phyloP scores from a whole-genome alignment of 139 green algal species.

The Diplosphaera chodatii region DNA sequence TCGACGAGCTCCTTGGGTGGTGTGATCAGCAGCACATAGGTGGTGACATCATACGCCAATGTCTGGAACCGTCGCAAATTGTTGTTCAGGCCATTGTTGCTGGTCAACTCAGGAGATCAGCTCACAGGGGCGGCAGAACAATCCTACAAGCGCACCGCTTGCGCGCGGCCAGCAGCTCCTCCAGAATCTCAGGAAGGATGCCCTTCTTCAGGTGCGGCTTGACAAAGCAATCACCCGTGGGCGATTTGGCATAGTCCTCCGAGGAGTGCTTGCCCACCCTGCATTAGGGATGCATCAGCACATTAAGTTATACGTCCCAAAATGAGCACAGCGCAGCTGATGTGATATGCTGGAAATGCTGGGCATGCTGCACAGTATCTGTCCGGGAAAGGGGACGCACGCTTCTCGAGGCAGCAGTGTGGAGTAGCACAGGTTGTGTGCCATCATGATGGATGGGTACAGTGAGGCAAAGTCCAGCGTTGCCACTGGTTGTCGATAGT shows the following conservation, averaged over 20 bases:
- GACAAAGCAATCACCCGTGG: conserved; percentile 86
- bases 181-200: conserved; percentile 94
- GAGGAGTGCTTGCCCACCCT: conserved; percentile 36
- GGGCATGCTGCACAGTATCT: too few species aligned
- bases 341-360: too few species aligned
- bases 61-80: too few species aligned
- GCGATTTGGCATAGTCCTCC: conserved; percentile 53
- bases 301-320: too few species aligned
- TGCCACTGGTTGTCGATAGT: conserved; percentile 87
- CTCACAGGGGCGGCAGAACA: neutral
- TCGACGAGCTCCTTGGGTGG: too few species aligned
- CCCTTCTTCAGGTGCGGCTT: conserved; percentile 52
- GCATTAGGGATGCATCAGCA: neutral
- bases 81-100: too few species aligned
- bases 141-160: conserved; percentile 59
- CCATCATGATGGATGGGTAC: conserved; percentile 99
- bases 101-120: too few species aligned
- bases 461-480: conserved; percentile 98
- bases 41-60: too few species aligned
- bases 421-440: conserved; percentile 99
- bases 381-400: conserved; percentile 5
- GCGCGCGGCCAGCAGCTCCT: conserved; percentile 88
- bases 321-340: too few species aligned
- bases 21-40: too few species aligned
- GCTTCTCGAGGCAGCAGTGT: conserved; percentile 71